Evolutionary conservation across 331 rosid species (phyloP), one percentile per base, ranked within the genome.

Genomic region (Acacia pycnantha): DNA sequence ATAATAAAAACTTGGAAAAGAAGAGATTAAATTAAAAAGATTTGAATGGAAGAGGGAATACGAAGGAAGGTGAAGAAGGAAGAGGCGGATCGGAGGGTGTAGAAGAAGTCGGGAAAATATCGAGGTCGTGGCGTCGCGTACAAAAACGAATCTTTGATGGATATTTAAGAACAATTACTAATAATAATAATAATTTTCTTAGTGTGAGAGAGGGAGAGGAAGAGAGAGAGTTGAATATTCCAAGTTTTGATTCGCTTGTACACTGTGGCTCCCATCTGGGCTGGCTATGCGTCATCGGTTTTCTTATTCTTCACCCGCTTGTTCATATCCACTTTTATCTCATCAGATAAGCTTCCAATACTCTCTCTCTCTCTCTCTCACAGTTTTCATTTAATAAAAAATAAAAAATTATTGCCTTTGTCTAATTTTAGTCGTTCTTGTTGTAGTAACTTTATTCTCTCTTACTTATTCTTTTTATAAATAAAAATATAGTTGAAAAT

Each of bases 111-210:
- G 59, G 82, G 82, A 19, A 73, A 72, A 87, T 76, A 80, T 74
- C 95, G 76, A 87, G 80, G 91, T 87, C 98, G 97, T 84, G 97
- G 79, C 97, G 97, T 95, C 97, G 97, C 97, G 82, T 91, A 91
- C 67, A 50, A 9, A 56, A 83, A 85, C 84, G 92, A 92, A 90
- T 92, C 94, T 89, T 74, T 58, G 85, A 82, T 83, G 81, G 84
- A 19, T 75, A 82, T 82, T 83, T 19, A 16, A 16, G 1, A 73
- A 79, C 74, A 68, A 13, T 18, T 43, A 43, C 46, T 43, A 41
- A 10, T 40, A 40, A 37, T 41, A 53, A 0, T 16, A 50, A 50
- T 50, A 50, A 21, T 53, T 53, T 18, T 21, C 31, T 11, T 15
- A 24, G 40, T 37, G 41, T 26, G 16, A 75, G 59, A 67, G 19